A percentile compares a stretch with the other conserved stretches of the same genome.
Evolutionary conservation across 345 rosid species (phyloP).

Genomic region (Pseudoturritis turrita): DNA sequence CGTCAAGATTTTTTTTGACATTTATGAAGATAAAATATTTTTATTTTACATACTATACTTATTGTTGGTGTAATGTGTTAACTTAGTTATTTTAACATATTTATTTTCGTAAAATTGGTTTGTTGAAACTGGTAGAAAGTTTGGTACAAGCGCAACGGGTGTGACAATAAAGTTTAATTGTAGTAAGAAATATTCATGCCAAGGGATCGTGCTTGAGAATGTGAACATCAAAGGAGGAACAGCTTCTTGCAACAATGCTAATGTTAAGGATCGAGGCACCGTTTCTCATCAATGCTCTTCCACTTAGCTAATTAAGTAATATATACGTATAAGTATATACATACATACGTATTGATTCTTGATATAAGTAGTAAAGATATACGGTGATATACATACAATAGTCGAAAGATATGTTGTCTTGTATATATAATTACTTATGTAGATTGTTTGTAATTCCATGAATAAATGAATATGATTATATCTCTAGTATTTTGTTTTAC

Average conservation of each 20-base stretch:
- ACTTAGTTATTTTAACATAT: no score
- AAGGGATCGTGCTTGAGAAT: slow-evolving; percentile 53
- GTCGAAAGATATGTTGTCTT: neutral
- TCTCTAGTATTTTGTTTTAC: neutral
- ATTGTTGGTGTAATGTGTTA: no score
- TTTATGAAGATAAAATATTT: neutral
- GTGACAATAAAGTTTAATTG: slow-evolving; percentile 64
- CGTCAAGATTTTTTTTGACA: neutral
- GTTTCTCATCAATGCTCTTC: slow-evolving; percentile 54
- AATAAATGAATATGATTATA: neutral
- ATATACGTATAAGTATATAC: neutral
- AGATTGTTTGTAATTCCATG: neutral
- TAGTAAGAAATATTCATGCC: slow-evolving; percentile 56
- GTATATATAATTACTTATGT: neutral
- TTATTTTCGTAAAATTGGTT: no score
- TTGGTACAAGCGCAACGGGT: slow-evolving; percentile 69
- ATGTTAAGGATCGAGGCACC: slow-evolving; percentile 33
- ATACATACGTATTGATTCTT: neutral
- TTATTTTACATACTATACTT: no score
- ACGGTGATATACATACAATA: neutral
- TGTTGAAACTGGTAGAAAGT: no score
- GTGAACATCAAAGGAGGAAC: slow-evolving; percentile 36
- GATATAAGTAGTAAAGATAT: neutral
- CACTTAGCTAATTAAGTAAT: neutral
- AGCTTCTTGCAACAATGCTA: slow-evolving; percentile 55